These are phyloP conservation scores for Entoloma clypeatum DNA, from an alignment of 1,284 basidiomycete genomes.

Conservation along the genomic window DNA sequence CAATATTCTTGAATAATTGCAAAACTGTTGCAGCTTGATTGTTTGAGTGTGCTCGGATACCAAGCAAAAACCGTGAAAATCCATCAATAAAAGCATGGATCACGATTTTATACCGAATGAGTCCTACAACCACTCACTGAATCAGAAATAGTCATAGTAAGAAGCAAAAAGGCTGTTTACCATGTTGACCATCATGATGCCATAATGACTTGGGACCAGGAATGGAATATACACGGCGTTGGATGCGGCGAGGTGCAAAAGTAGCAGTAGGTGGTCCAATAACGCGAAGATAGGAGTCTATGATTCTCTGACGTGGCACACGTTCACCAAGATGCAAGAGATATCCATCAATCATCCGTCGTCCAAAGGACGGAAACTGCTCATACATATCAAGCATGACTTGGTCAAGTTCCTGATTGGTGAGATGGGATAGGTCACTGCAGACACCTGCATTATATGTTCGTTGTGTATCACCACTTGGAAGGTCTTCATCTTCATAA, in stretches of 20 bases:
- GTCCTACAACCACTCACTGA: conserved; percentile 25
- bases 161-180: conserved; percentile 15
- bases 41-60: conserved; percentile 25
- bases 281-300: conserved; percentile 18
- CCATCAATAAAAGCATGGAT: conserved; percentile 33
- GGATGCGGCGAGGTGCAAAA: conserved; percentile 19
- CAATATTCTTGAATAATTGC: conserved; percentile 23
- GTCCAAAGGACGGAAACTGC: conserved; percentile 22
- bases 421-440: conserved; percentile 11
- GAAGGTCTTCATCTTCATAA: conserved; percentile 12
- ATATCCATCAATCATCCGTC: conserved; percentile 24
- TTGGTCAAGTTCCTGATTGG: conserved; percentile 22
- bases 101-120: conserved; percentile 32
- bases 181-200: conserved; percentile 35
- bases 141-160: conserved; percentile 3
- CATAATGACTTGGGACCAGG: conserved; percentile 27
- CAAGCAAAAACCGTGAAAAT: conserved; percentile 23
- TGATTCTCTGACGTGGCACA: conserved; percentile 19
- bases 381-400: conserved; percentile 15
- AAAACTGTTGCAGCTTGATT: conserved; percentile 28
- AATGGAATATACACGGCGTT: conserved; percentile 22
- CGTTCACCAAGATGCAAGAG: conserved; percentile 18
- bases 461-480: conserved; percentile 7
- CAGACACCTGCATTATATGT: conserved; percentile 11
- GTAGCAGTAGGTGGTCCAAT: conserved; percentile 17